Evolutionary conservation across 1,284 basidiomycete genomes (phyloP).

Genomic region (Cutaneotrichosporon daszewskae): DNA sequence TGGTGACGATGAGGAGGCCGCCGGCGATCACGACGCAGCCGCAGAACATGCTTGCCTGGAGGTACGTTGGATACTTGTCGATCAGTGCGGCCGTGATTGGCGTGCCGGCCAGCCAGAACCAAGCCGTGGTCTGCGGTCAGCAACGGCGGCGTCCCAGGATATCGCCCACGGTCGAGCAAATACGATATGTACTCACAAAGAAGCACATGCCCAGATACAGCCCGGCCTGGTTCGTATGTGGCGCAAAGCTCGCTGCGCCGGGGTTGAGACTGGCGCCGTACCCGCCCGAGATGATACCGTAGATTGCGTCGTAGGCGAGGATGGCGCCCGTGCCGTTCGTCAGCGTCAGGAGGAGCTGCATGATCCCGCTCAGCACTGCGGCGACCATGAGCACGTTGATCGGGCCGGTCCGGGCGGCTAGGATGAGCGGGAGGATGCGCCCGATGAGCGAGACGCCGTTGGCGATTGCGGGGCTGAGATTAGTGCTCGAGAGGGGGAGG

Average conservation of each 20-base stretch:
- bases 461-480: constrained; percentile 27
- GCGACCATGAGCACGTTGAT: constrained; percentile 34
- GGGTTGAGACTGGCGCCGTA: constrained; percentile 31
- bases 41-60: constrained; percentile 28
- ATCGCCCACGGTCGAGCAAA: neutral
- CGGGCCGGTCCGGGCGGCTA: constrained; percentile 28
- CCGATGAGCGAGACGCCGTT: constrained; percentile 35
- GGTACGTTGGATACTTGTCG: constrained; percentile 21
- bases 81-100: constrained; percentile 31
- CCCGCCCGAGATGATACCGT: constrained; percentile 28
- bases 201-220: constrained; percentile 36
- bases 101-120: constrained; percentile 32
- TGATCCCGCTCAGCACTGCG: constrained; percentile 19
- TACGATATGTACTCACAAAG: no score
- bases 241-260: constrained; percentile 28
- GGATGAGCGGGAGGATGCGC: constrained; percentile 31
- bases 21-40: constrained; percentile 20
- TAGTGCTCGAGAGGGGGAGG: no score
- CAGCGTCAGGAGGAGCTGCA: constrained; percentile 31
- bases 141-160: neutral
- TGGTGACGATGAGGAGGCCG: neutral
- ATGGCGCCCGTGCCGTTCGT: constrained; percentile 18
- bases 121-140: constrained; percentile 21
- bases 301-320: constrained; percentile 28
- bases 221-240: constrained; percentile 28